A percentile compares a stretch with the other conserved stretches of the same genome.
phyloP scores from a whole-genome alignment of 2,329 filamentous ascomycete genomes.

The Drechslera avenae region DNA sequence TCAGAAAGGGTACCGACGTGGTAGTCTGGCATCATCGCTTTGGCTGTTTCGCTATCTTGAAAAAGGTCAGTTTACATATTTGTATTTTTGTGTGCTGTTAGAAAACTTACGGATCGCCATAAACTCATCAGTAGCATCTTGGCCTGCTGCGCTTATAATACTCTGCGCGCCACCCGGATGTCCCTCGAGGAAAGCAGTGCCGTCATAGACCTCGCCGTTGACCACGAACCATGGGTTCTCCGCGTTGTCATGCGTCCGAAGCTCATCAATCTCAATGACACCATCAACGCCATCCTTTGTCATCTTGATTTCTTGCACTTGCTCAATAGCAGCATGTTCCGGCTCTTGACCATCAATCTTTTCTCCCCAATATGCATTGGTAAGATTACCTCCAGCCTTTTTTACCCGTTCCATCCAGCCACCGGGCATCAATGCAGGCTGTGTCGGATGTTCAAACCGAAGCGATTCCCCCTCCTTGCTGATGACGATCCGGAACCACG shows the following conservation, averaged over 20 bases:
- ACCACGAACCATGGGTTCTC: slow-evolving; percentile 84
- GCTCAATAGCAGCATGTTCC: slow-evolving; percentile 52
- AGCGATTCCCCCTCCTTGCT: slow-evolving; percentile 68
- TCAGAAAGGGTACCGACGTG: slow-evolving; percentile 80
- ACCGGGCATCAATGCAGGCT: slow-evolving; percentile 74
- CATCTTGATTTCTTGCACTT: slow-evolving; percentile 74
- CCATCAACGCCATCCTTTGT: slow-evolving; percentile 69
- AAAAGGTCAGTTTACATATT: slow-evolving; percentile 29
- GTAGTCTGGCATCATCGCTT: slow-evolving; percentile 84
- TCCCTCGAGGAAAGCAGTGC: slow-evolving; percentile 75
- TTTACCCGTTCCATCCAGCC: slow-evolving; percentile 96
- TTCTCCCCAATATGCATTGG: slow-evolving; percentile 86
- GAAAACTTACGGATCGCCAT: slow-evolving; percentile 79
- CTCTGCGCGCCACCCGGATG: slow-evolving; percentile 88
- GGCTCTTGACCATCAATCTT: slow-evolving; percentile 60
- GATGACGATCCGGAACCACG: slow-evolving; percentile 85
- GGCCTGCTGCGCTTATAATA: slow-evolving; percentile 79
- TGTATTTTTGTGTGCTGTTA: neutral
- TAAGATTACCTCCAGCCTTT: slow-evolving; percentile 76
- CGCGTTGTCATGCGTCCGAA: slow-evolving; percentile 69
- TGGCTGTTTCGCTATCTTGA: slow-evolving; percentile 90
- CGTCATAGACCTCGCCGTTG: slow-evolving; percentile 87
- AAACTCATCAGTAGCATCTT: slow-evolving; percentile 87
- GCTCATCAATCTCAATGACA: slow-evolving; percentile 71
- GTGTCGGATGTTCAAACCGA: slow-evolving; percentile 85